Evolutionary conservation across 1,284 basidiomycete species (phyloP), one percentile per base, ranked within the genome.

Genomic region (Sanguinoderma infundibulare): DNA sequence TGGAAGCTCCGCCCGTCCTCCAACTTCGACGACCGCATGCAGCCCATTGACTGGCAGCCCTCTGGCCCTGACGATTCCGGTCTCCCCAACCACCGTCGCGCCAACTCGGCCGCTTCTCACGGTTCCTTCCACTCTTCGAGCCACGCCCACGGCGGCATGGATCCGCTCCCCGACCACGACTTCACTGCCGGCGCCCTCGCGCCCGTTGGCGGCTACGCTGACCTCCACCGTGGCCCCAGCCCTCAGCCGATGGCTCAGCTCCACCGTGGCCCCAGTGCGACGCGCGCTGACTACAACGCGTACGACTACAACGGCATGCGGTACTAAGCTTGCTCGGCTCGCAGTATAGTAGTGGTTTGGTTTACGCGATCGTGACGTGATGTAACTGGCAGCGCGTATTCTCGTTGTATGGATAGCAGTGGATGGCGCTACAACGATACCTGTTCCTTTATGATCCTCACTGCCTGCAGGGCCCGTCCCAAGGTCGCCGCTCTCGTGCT

Each of bases 1-100:
- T 94, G 91, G 91, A 95, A 95, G 80, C 86, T 95, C 70, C 86
- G 85, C 63, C 87, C 90, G 55, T 92, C 91, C 46, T 83, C 85
- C 73, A 83, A 86, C 71, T 95, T 95, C 72, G 91, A 93, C 69
- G 83, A 87, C 65, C 91, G 92, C 70, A 87, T 95, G 78, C 85
- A 89, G 55, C 93, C 94, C 65, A 90, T 93, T 71, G 87, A 94
- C 77, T 93, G 91, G 91, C 84, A 89, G 72, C 89, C 90, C 22
- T 83, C 83, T 32, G 76, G 72, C 59, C 71, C 73, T 22, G 81
- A 83, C 2, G 83, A 81, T 26, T 66, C 67, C 44, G 74, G 75
- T 55, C 53, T 77, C 65, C 74, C 84, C 56, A 77, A 83, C 40
- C 80, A 82, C 66, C 85, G 79, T 61, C 87, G 89, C 63, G 74